A percentile compares a stretch with the other conserved stretches of the same genome.
Conservation (phyloP, 1,284 basidiomycete species). For the Pseudomicrostroma phylloplanum region DNA sequence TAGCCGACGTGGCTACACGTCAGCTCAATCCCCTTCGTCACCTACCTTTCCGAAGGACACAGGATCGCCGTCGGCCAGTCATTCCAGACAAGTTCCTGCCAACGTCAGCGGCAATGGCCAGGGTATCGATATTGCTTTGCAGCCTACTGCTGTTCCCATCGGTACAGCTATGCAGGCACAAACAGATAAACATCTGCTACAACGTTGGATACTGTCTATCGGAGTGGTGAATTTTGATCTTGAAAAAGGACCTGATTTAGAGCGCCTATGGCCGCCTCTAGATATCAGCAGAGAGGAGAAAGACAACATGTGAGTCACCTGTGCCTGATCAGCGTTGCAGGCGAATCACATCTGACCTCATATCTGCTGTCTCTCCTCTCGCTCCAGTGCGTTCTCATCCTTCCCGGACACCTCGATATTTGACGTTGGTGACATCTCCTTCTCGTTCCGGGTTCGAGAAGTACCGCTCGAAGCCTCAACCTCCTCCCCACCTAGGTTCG, state of each 20-base stretch:
- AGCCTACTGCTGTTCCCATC: background rate
- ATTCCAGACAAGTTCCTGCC: background rate
- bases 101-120: background rate
- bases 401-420: slow-evolving; percentile 73
- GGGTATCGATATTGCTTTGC: background rate
- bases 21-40: too few relatives aligned
- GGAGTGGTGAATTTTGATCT: slow-evolving; percentile 48
- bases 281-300: slow-evolving; percentile 62
- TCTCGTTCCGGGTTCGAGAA: slow-evolving; percentile 47
- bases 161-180: background rate
- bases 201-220: slow-evolving; percentile 45
- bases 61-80: background rate
- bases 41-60: background rate
- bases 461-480: slow-evolving; percentile 28
- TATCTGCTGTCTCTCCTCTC: background rate
- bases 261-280: slow-evolving; percentile 64
- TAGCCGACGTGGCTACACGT: too few relatives aligned
- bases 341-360: background rate
- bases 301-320: slow-evolving; percentile 64
- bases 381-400: slow-evolving; percentile 68
- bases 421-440: slow-evolving; percentile 39
- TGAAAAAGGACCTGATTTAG: slow-evolving; percentile 69
- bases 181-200: slow-evolving; percentile 17
- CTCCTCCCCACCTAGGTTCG: slow-evolving; percentile 4
- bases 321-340: background rate